Percentiles rank a stretch among this genome's conserved stretches.
Evolutionary conservation across 2,329 filamentous ascomycete species (phyloP).

Genomic region (Neoscytalidium dimidiatum): DNA sequence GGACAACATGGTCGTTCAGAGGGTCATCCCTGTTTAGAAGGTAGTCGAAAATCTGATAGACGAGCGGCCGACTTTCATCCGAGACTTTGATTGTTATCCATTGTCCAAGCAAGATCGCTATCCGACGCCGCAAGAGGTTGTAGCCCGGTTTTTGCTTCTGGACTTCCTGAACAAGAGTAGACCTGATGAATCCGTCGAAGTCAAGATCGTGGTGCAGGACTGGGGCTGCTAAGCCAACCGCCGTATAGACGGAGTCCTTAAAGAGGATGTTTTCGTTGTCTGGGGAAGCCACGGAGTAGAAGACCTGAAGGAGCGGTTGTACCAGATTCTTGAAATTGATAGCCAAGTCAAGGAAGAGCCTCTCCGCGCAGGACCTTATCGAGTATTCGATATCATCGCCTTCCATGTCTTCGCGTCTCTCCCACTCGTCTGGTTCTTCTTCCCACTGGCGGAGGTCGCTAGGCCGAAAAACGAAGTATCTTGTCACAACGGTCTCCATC

Average conservation of each 20-base stretch:
- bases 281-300: constrained; percentile 70
- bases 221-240: constrained; percentile 81
- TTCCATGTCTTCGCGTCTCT: constrained; percentile 81
- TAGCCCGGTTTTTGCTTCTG: constrained; percentile 68
- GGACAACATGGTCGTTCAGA: constrained; percentile 86
- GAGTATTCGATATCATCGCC: constrained; percentile 85
- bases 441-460: constrained; percentile 90
- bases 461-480: constrained; percentile 84
- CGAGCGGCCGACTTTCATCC: constrained; percentile 66
- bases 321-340: constrained; percentile 83
- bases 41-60: constrained; percentile 89
- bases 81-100: constrained; percentile 83
- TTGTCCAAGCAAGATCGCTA: constrained; percentile 84
- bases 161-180: constrained; percentile 75
- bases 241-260: constrained; percentile 94
- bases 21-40: constrained; percentile 76
- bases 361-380: constrained; percentile 88
- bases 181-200: constrained; percentile 77
- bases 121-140: constrained; percentile 82
- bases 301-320: constrained; percentile 78
- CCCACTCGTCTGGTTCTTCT: constrained; percentile 94
- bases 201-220: constrained; percentile 75
- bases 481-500: constrained; percentile 80
- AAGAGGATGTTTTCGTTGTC: constrained; percentile 71
- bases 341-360: constrained; percentile 87